Base-by-base conservation (phyloP, 164 flowering plant genomes). In the Chloranthus sessilifolius region DNA sequence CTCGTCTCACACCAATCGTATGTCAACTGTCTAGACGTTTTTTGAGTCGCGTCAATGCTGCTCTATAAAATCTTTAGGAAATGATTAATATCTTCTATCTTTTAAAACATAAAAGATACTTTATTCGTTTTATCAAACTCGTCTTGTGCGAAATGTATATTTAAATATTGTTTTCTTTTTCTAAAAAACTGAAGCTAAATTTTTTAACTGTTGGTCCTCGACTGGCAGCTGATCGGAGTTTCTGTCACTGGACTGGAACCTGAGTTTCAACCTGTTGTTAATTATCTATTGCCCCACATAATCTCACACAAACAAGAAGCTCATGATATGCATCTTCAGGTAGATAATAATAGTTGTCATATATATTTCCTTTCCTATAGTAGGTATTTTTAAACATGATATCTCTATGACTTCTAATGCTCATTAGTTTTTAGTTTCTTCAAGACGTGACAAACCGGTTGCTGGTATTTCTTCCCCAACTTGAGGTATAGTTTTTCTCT, bases 231-330 rank as follows among this genome's bases (percentile, higher is more conserved):
- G 55, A 76, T 84, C 60, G 97, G 97, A 56, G 73, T 84, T 54
- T 52, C 95, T 16, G 80, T 86, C 44, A 38, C 66, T 62, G 89
- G 94, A 56, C 78, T 90, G 59, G 95, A 84, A 54, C 83, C 90
- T 7, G 97, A 90, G 66, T 90, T 90, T 69, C 97, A 84, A 62
- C 85, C 94, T 30, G 88, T 86, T 67, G 83, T 85, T 28, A 78
- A 66, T 70, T 61, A 84, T 63, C 62, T 90, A 53, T 64, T 90
- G 66, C 95, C 97, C 12, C 75, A 79, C 43, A 90, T 90, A 53
- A 63, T 79, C 33, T 71, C 86, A 24, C 82, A 79, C 61, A 87
- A 82, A 65, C 92, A 82, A 64, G 94, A 85, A 63, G 74, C 66
- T 47, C 63, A 77, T 25, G 85, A 79, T 71, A 55, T 79, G 73